A percentile compares a stretch with the other conserved stretches of the same genome.
phyloP scores from a whole-genome alignment of 2,329 filamentous ascomycete species.

The Elsinoe ampelina region DNA sequence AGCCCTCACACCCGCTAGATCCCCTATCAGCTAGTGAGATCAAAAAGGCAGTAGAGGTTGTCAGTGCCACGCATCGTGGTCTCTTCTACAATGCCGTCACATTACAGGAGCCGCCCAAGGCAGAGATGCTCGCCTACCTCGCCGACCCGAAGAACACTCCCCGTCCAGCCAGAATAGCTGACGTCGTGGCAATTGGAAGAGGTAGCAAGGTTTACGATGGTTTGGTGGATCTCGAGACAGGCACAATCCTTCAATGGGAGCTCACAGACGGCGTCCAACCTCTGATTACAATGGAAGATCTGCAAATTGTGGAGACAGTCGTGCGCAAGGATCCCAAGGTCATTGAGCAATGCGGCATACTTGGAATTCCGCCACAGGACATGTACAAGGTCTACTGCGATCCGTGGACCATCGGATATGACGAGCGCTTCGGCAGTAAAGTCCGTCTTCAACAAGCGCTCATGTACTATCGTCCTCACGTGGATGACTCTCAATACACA shows the following conservation, averaged over 20 bases:
- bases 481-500: conserved; percentile 82
- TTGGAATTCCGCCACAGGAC: conserved; percentile 69
- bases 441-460: conserved; percentile 81
- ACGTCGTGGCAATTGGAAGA: conserved; percentile 71
- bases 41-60: conserved; percentile 55
- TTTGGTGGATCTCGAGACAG: conserved; percentile 60
- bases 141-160: conserved; percentile 51
- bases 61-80: conserved; percentile 60
- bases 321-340: conserved; percentile 72
- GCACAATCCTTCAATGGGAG: conserved; percentile 65
- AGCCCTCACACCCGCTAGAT: conserved; percentile 63
- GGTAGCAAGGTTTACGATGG: conserved; percentile 77
- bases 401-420: conserved; percentile 91
- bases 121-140: conserved; percentile 72
- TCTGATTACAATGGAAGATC: conserved; percentile 85
- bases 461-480: conserved; percentile 86
- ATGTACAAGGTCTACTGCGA: conserved; percentile 97
- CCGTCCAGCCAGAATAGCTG: conserved; percentile 62
- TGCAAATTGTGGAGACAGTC: conserved; percentile 68
- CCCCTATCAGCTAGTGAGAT: conserved; percentile 67
- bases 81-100: conserved; percentile 82
- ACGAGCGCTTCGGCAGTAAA: conserved; percentile 73
- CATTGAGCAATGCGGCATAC: conserved; percentile 78
- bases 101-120: conserved; percentile 76
- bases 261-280: conserved; percentile 69